These are phyloP conservation scores for Saccharomycopsis crataegensis DNA, from an alignment of 1,139 yeast genomes.

Conservation along the genomic window DNA sequence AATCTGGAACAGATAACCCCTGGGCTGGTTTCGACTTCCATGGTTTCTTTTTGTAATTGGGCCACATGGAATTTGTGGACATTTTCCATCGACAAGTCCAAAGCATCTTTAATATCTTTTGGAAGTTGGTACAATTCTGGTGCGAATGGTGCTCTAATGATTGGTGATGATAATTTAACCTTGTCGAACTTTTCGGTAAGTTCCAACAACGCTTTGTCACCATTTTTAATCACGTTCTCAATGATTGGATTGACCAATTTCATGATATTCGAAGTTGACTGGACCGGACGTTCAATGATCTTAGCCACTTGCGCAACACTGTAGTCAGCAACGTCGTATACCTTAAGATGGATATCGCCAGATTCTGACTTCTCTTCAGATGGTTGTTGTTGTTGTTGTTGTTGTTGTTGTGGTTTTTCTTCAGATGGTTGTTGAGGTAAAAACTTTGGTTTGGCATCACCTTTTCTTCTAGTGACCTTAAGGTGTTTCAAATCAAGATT, in stretches of 20 bases:
- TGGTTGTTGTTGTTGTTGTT: not conserved
- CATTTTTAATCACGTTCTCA: constrained; percentile 63
- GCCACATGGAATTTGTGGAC: constrained; percentile 92
- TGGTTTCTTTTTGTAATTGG: constrained; percentile 62
- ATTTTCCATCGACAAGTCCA: constrained; percentile 82
- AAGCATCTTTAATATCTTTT: constrained; percentile 73
- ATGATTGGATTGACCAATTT: constrained; percentile 86
- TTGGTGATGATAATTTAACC: constrained; percentile 63
- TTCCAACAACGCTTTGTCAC: constrained; percentile 82
- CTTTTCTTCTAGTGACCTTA: constrained; percentile 88
- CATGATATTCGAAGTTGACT: constrained; percentile 87
- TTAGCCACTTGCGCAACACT: constrained; percentile 39
- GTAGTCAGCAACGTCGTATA: constrained; percentile 44
- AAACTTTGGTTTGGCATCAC: constrained; percentile 88
- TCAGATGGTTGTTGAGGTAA: constrained; percentile 27
- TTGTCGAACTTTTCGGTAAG: constrained; percentile 87
- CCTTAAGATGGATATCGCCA: constrained; percentile 50
- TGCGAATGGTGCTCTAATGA: constrained; percentile 82
- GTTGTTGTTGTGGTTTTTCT: constrained; percentile 24
- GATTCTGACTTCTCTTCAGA: constrained; percentile 18
- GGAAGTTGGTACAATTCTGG: constrained; percentile 66
- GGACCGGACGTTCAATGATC: constrained; percentile 82
- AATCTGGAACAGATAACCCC: constrained; percentile 94
- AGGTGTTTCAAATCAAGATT: constrained; percentile 77
- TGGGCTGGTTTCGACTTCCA: constrained; percentile 88